A percentile compares a stretch with the other conserved stretches of the same genome.
phyloP scores from a whole-genome alignment of 306 rosid genomes.

The Cucurbita argyrosperma region DNA sequence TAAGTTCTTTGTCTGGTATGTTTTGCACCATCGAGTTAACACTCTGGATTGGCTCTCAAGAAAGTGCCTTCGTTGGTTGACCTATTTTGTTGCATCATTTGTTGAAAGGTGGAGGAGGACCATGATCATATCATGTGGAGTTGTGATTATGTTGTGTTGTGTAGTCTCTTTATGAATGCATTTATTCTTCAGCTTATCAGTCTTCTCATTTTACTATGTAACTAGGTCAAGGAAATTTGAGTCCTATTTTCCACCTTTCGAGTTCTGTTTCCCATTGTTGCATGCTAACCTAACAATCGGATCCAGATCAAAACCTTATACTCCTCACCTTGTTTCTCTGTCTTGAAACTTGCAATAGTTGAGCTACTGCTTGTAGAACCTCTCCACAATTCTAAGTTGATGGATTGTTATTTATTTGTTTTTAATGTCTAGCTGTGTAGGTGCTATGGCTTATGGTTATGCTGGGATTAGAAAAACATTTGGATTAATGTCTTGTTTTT shows the following conservation, averaged over 20 bases:
- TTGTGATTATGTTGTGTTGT: no score
- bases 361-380: background rate
- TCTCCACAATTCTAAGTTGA: background rate
- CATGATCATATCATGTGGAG: no score
- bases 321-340: background rate
- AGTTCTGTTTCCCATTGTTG: background rate
- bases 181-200: no score
- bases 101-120: no score
- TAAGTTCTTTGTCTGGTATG: no score
- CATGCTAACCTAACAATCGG: background rate
- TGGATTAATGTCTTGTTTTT: background rate
- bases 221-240: background rate
- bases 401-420: background rate
- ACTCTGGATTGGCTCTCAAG: no score
- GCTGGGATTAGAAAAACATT: background rate
- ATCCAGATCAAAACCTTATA: background rate
- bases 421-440: background rate
- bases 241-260: background rate
- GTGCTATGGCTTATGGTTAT: background rate
- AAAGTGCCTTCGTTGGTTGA: no score
- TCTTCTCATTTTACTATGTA: background rate
- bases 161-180: no score
- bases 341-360: background rate
- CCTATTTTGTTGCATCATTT: no score
- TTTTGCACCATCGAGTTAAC: no score